Conservation (phyloP, 345 rosid genomes). For the Combretum micranthum region DNA sequence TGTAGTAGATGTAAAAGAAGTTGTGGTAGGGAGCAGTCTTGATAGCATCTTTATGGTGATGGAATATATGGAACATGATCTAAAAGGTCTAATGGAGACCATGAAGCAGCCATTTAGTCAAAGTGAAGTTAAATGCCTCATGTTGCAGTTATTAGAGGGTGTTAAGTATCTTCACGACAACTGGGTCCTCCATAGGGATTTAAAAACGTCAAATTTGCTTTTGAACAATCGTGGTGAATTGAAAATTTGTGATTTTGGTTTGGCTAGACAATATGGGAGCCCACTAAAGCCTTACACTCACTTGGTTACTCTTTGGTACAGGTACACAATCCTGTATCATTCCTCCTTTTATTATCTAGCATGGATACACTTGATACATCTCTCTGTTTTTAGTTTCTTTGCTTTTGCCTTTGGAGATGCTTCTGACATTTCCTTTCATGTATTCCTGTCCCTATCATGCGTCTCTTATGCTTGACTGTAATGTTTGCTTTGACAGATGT, state of each 20-base stretch:
- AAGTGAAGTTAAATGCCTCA: constrained; percentile 97
- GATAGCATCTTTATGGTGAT: constrained; percentile 98
- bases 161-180: constrained; percentile 96
- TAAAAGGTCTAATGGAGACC: constrained; percentile 90
- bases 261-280: constrained; percentile 98
- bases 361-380: constrained; percentile 14
- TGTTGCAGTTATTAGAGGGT: constrained; percentile 94
- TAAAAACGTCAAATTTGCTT: constrained; percentile 94
- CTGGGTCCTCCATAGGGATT: constrained; percentile 99
- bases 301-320: constrained; percentile 99
- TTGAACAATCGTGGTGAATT: constrained; percentile 91
- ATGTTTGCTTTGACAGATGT: too few relatives aligned
- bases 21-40: constrained; percentile 89
- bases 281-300: constrained; percentile 97
- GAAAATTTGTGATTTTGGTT: constrained; percentile 96
- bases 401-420: constrained; percentile 1
- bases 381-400: not conserved
- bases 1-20: constrained; percentile 96
- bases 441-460: not conserved
- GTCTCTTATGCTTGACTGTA: not conserved
- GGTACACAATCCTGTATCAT: constrained; percentile 25
- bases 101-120: constrained; percentile 99
- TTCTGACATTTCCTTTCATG: not conserved
- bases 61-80: constrained; percentile 99
- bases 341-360: too few relatives aligned